Evolutionary conservation across 2,329 filamentous ascomycete genomes (phyloP), one percentile per base, ranked within the genome.

Genomic region (Clarireedia sp.): DNA sequence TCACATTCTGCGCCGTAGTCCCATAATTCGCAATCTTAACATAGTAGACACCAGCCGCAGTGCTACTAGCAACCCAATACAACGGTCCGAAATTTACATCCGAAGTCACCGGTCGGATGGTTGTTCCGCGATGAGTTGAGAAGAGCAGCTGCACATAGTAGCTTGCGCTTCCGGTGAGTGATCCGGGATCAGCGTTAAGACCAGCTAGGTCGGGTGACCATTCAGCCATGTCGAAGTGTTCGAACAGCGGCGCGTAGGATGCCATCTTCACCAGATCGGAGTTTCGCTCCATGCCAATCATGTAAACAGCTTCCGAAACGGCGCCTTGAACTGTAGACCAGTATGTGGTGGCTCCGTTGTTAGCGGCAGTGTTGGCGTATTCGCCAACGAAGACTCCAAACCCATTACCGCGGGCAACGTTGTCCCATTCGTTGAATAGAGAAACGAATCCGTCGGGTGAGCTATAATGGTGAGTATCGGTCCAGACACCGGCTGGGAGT

Each of bases 21-120:
- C 79, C 79, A 66, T 79, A 79, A 0, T 75, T 75, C 5, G 75
- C 75, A 3, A 70, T 74, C 67, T 79, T 80, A 68, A 76, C 75
- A 60, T 79, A 69, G 45, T 73, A 64, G 1, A 66, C 69, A 1
- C 69, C 71, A 7, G 61, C 47, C 3, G 44, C 17, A n/a, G 68
- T 71, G 16, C 70, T 67, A 45, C 72, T 66, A 1, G 75, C 70
- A 5, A 78, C 77, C 61, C 74, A 78, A 67, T 72, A 79, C 0
- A 76, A 63, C 0, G 77, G 77, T 14, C 69, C 68, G 48, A 77
- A 72, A 8, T 48, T 44, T 1, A 21, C 17, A 2, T 70, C 62
- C 10, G 67, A 65, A 3, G 67, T 69, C 1, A 72, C 70, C 0
- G 75, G 74, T 0, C 78, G 70, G 0, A 76, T 77, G 50, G 74